These are phyloP conservation scores for Plasmodium relictum DNA, from an alignment of 169 alveolate genomes.

Conservation along the genomic window DNA sequence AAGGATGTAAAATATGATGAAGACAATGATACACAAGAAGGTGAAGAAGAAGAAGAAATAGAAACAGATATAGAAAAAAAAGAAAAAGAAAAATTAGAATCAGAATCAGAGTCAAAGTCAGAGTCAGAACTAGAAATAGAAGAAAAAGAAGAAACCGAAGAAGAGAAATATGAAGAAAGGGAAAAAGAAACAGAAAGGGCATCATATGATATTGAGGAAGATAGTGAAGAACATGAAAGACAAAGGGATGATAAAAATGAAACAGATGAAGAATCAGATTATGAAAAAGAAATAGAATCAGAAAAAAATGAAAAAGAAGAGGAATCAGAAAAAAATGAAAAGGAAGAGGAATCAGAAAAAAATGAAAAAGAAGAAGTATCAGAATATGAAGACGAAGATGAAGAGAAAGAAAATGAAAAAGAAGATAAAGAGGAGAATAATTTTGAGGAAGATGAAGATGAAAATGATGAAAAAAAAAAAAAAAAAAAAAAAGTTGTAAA, in stretches of 20 bases:
- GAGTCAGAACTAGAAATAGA: neutral
- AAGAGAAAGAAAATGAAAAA: neutral
- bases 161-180: neutral
- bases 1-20: neutral
- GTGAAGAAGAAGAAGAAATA: neutral
- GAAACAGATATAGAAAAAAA: neutral
- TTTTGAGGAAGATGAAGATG: neutral
- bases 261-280: neutral
- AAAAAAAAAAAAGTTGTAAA: neutral
- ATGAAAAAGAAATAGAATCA: neutral
- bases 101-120: neutral
- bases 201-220: neutral
- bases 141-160: neutral
- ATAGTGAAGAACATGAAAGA: neutral
- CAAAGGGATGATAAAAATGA: neutral
- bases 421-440: neutral
- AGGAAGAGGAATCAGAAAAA: constrained; percentile 5
- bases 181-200: neutral
- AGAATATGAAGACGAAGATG: neutral
- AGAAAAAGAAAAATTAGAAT: constrained; percentile 14
- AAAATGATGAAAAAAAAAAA: neutral
- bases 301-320: neutral
- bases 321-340: neutral
- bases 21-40: neutral
- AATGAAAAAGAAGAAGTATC: neutral